These are phyloP conservation scores for Emmonsia crescens DNA, from an alignment of 2,329 filamentous ascomycete species.

Conservation along the genomic window DNA sequence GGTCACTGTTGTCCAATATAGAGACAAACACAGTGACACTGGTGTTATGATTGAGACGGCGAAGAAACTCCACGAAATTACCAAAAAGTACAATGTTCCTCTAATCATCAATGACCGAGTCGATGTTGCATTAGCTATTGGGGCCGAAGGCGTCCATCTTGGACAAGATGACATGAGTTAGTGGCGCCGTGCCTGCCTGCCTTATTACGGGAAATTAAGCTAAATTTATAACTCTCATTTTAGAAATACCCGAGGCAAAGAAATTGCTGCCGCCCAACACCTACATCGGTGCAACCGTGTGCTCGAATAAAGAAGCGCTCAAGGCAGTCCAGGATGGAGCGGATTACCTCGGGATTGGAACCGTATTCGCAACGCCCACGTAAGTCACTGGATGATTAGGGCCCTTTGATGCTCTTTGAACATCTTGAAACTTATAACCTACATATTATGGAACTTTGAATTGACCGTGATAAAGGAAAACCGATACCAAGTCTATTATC, in stretches of 20 bases:
- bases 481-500: constrained; percentile 73
- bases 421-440: neutral
- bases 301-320: constrained; percentile 60
- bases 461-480: constrained; percentile 49
- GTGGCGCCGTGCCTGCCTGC: constrained; percentile 15
- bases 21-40: constrained; percentile 76
- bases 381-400: constrained; percentile 30
- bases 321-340: constrained; percentile 65
- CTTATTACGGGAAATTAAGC: neutral
- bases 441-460: neutral
- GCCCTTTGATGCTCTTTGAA: constrained; percentile 6
- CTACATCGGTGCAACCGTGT: constrained; percentile 84
- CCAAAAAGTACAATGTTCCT: constrained; percentile 57
- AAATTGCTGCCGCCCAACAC: constrained; percentile 61
- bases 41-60: constrained; percentile 60
- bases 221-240: constrained; percentile 1
- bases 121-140: constrained; percentile 75
- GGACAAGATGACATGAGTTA: constrained; percentile 86
- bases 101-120: constrained; percentile 88
- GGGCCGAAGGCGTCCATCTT: constrained; percentile 84
- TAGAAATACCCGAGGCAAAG: constrained; percentile 55
- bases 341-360: constrained; percentile 83
- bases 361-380: constrained; percentile 77
- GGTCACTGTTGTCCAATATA: constrained; percentile 76
- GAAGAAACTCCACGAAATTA: constrained; percentile 59